Percentiles rank a stretch among this genome's conserved stretches.
Conservation (phyloP, 371 early-diverging fungal species). For the Mucor plumbeus region DNA sequence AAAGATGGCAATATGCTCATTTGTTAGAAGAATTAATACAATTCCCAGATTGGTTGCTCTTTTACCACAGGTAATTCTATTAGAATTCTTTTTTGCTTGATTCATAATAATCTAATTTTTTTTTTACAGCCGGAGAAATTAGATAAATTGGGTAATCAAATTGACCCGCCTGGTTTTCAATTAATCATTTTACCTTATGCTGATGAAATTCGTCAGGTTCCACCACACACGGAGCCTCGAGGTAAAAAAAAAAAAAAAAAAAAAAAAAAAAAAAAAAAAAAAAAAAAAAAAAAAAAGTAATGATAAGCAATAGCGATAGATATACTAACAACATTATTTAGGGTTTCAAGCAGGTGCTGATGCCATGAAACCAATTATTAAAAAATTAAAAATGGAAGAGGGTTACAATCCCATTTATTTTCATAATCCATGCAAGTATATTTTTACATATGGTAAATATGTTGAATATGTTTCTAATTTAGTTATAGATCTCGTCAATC, state of each 20-base stretch:
- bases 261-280: constrained; percentile 10
- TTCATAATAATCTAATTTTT: constrained; percentile 4
- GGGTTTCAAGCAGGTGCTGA: background rate
- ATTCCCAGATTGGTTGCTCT: constrained; percentile 17
- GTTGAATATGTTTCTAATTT: background rate
- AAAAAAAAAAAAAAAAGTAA: constrained; percentile 2
- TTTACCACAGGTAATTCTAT: constrained; percentile 24
- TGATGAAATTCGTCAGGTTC: constrained; percentile 67
- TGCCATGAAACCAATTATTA: constrained; percentile 23
- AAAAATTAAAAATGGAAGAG: constrained; percentile 49
- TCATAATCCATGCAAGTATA: constrained; percentile 64
- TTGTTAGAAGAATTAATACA: constrained; percentile 19
- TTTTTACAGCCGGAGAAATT: constrained; percentile 32
- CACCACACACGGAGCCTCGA: constrained; percentile 26
- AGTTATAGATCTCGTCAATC: constrained; percentile 56
- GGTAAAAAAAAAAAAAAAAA: constrained; percentile 17
- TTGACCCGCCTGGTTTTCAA: constrained; percentile 67
- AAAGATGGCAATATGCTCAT: constrained; percentile 23
- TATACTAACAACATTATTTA: background rate
- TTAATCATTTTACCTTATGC: constrained; percentile 69
- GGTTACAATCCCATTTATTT: constrained; percentile 53
- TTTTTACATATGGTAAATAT: background rate
- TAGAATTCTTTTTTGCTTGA: background rate
- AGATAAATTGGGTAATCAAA: constrained; percentile 39
- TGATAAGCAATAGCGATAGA: background rate